phyloP scores from a whole-genome alignment of 768 basidiomycete genomes.

The Hericium erinaceus region DNA sequence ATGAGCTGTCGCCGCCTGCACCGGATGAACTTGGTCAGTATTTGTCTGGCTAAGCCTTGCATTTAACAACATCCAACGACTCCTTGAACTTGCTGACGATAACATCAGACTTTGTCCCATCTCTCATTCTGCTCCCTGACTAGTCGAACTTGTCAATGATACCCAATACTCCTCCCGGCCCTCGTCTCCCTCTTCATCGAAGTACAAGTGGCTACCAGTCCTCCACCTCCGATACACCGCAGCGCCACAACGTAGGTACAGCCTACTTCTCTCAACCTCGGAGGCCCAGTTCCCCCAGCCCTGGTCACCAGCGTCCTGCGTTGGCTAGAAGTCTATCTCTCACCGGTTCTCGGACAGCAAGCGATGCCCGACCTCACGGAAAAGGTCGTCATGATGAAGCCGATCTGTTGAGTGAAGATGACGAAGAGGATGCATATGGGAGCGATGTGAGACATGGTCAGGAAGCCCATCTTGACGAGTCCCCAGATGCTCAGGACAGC shows the following conservation, averaged over 20 bases:
- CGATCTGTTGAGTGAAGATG: constrained; percentile 10
- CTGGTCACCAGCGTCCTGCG: constrained; percentile 31
- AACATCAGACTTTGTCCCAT: too few species aligned
- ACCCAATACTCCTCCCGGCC: not conserved
- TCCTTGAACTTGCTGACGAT: too few species aligned
- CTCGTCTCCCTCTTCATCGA: not conserved
- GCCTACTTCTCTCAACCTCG: constrained; percentile 46
- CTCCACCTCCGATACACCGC: constrained; percentile 48
- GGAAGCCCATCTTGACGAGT: constrained; percentile 26
- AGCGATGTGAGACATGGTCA: constrained; percentile 26
- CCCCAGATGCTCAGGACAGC: constrained; percentile 26
- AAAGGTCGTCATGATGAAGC: constrained; percentile 24
- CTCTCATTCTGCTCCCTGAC: too few species aligned
- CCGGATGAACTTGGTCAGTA: too few species aligned
- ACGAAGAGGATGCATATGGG: constrained; percentile 25
- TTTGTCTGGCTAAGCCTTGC: too few species aligned
- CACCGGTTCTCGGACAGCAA: constrained; percentile 49
- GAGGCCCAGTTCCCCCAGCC: constrained; percentile 35
- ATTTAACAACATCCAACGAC: too few species aligned
- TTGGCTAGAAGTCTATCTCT: constrained; percentile 45
- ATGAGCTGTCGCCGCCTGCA: too few species aligned
- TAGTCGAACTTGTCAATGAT: too few species aligned
- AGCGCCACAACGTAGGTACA: constrained; percentile 60
- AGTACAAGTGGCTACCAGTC: constrained; percentile 36
- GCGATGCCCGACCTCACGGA: constrained; percentile 53